These are phyloP conservation scores for Metschnikowia continentalis DNA, from an alignment of 805 yeast genomes.

Conservation along the genomic window DNA sequence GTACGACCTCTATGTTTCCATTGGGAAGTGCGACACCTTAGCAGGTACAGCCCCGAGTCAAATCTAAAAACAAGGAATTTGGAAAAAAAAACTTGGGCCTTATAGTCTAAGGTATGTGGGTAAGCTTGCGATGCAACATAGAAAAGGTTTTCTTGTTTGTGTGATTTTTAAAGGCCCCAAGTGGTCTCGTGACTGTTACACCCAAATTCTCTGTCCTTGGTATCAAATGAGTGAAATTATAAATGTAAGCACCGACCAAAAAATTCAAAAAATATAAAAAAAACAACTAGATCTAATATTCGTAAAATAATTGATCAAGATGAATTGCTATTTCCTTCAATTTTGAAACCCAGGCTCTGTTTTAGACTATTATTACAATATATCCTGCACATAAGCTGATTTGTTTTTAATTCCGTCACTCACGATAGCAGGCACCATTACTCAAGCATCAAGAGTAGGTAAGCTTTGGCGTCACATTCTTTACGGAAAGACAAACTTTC, in stretches of 20 bases:
- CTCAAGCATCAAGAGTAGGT: neutral
- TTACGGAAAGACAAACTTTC: neutral
- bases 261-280: neutral
- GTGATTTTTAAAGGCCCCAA: too few species aligned
- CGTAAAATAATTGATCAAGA: too few species aligned
- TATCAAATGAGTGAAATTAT: neutral
- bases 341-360: too few species aligned
- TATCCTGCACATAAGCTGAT: neutral
- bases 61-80: neutral
- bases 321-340: too few species aligned
- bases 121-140: neutral
- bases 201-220: too few species aligned
- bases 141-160: neutral
- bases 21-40: slow-evolving; percentile 1
- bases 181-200: too few species aligned
- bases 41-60: neutral
- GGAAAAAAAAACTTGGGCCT: neutral
- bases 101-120: neutral
- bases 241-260: neutral
- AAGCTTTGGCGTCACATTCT: neutral
- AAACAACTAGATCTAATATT: too few species aligned
- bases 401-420: neutral
- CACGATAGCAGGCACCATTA: neutral
- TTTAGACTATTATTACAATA: too few species aligned
- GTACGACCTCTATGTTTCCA: neutral